A percentile compares a stretch with the other conserved stretches of the same genome.
Evolutionary conservation across 495 filamentous ascomycete genomes (phyloP).

Genomic region (Trichodelitschia bisporula): DNA sequence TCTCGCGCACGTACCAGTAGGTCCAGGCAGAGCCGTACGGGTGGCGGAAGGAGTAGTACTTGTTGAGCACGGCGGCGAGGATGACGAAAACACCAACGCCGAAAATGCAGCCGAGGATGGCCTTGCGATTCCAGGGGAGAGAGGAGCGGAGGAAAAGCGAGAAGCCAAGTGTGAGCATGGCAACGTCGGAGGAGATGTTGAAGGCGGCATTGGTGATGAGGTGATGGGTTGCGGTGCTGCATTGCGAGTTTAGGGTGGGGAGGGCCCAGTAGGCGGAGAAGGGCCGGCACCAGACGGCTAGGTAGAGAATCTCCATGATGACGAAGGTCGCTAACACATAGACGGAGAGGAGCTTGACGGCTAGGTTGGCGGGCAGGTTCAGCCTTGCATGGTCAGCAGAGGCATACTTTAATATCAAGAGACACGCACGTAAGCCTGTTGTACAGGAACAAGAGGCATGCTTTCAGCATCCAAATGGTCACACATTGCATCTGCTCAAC

Average conservation of each 20-base stretch:
- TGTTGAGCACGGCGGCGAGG: slow-evolving; percentile 34
- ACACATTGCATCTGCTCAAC: slow-evolving; percentile 23
- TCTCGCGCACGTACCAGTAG: slow-evolving; percentile 43
- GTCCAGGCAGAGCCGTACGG: slow-evolving; percentile 32
- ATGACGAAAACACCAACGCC: slow-evolving; percentile 37
- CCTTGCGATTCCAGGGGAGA: slow-evolving; percentile 24
- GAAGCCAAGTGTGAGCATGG: slow-evolving; percentile 35
- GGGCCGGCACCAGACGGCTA: slow-evolving; percentile 35
- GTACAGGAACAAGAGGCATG: slow-evolving; percentile 28
- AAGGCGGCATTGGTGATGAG: slow-evolving; percentile 40
- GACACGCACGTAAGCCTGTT: slow-evolving; percentile 23
- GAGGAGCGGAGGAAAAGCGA: slow-evolving; percentile 30
- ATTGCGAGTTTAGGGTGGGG: slow-evolving; percentile 8
- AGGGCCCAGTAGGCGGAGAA: slow-evolving; percentile 35
- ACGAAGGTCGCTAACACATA: slow-evolving; percentile 31
- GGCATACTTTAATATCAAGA: not conserved
- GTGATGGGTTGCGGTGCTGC: slow-evolving; percentile 22
- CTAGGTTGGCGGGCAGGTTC: slow-evolving; percentile 20
- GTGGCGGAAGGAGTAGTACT: slow-evolving; percentile 36
- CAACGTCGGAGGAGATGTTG: slow-evolving; percentile 38
- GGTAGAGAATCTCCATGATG: slow-evolving; percentile 35
- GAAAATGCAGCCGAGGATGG: slow-evolving; percentile 24
- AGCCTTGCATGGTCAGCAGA: slow-evolving; percentile 4
- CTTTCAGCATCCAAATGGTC: slow-evolving; percentile 29
- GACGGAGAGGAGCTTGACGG: slow-evolving; percentile 26